These are phyloP conservation scores for Bonia amplexicaulis DNA, from an alignment of 176 grass and related monocot species.

Conservation along the genomic window DNA sequence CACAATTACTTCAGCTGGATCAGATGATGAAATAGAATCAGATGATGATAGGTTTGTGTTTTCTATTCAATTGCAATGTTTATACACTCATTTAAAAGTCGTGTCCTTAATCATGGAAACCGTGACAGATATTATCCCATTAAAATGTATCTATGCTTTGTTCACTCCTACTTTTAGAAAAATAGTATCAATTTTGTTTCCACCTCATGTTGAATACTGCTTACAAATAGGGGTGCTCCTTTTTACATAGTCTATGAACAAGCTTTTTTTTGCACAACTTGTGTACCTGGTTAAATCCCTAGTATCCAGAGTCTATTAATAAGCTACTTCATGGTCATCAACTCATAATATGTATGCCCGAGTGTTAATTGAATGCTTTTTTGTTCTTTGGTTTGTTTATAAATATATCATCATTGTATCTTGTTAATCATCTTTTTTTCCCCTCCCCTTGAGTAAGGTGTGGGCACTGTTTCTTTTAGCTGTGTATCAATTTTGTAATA, in stretches of 20 bases:
- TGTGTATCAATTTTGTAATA: not conserved
- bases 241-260: not conserved
- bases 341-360: not conserved
- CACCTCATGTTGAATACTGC: not conserved
- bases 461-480: not conserved
- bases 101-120: not conserved
- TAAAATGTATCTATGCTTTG: not conserved
- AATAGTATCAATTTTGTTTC: not conserved
- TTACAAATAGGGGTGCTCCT: not conserved
- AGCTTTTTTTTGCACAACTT: not conserved
- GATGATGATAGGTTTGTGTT: constrained; percentile 83
- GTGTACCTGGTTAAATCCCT: not conserved
- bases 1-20: constrained; percentile 90
- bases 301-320: not conserved
- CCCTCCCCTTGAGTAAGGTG: not conserved
- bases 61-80: constrained; percentile 6
- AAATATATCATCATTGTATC: not conserved
- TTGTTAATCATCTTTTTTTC: not conserved
- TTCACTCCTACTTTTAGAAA: not conserved
- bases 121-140: not conserved
- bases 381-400: not conserved
- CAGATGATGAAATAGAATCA: constrained; percentile 93
- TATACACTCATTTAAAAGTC: not conserved
- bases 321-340: not conserved
- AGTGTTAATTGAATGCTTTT: not conserved